Percentiles rank a stretch among this genome's conserved stretches.
Conservation (phyloP, 1,139 yeast genomes). For the Geotrichum siamense region DNA sequence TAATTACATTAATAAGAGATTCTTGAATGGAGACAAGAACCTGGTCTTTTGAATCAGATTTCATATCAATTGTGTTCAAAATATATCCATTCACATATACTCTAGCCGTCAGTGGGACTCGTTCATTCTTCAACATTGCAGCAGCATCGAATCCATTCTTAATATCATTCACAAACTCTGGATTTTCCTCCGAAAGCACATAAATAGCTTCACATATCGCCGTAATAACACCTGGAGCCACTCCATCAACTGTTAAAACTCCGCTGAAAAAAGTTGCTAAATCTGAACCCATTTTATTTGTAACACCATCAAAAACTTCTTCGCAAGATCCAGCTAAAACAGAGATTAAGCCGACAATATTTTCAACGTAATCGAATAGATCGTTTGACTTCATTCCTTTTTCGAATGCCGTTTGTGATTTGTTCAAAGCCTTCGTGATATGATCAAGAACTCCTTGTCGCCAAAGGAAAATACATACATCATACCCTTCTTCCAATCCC, state of each 20-base stretch:
- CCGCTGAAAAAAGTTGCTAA: slow-evolving; percentile 23
- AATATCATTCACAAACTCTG: slow-evolving; percentile 18
- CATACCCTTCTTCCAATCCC: slow-evolving; percentile 85
- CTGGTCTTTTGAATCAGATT: slow-evolving; percentile 2
- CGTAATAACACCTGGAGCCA: slow-evolving; percentile 15
- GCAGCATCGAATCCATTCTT: neutral
- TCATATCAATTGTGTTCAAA: slow-evolving; percentile 20
- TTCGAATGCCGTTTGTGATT: slow-evolving; percentile 35
- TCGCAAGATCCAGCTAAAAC: slow-evolving; percentile 62
- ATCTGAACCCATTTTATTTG: slow-evolving; percentile 35
- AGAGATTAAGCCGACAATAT: slow-evolving; percentile 59
- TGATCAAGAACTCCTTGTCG: slow-evolving; percentile 68
- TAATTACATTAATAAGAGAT: slow-evolving; percentile 23
- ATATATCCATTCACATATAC: slow-evolving; percentile 27
- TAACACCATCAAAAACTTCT: slow-evolving; percentile 48
- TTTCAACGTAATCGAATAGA: slow-evolving; percentile 64
- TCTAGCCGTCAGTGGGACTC: neutral
- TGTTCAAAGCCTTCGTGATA: slow-evolving; percentile 45
- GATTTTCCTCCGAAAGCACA: slow-evolving; percentile 26
- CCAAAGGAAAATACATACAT: slow-evolving; percentile 66
- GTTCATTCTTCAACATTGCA: neutral
- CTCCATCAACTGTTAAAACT: slow-evolving; percentile 13
- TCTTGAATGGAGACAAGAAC: slow-evolving; percentile 26
- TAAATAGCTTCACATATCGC: slow-evolving; percentile 24
- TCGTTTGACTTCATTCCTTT: slow-evolving; percentile 12